Base-by-base conservation (phyloP, 108 stramenopile genomes). In the Pseudonitzschia pungens region DNA sequence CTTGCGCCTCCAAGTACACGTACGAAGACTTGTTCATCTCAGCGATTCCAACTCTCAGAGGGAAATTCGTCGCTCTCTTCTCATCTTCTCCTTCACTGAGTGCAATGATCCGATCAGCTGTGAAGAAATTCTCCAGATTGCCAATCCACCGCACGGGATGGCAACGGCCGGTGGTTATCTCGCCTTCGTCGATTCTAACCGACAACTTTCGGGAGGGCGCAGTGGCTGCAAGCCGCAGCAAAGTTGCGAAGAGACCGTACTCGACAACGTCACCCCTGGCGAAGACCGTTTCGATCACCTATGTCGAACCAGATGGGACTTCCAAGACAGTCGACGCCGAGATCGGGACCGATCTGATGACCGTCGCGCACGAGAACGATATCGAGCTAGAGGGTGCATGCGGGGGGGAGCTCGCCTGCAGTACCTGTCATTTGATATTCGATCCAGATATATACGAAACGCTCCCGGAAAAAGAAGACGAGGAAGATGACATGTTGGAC, bases 401-500 rank as follows among this genome's bases (percentile, higher is more conserved):
- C 77, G 92, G 92, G 44, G 92, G 90, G 26, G 94, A 95, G 59
- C 53, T 95, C 18, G 94, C 94, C 12, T 95, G 94, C 76, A 82
- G 87, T 8, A 95, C 94, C 31, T 98, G 98, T 76, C 98, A 98
- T 79, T 85, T 98, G 29, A 84, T 99, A 14, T 91, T 98, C 68
- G 93, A 96, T 66, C 69, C 91, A 77, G 94, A 87, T 24, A 77
- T 90, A 44, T 99, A 89, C 77, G 92, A 93, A 55, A 75, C 78
- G 43, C 90, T 99, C 11, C 96, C 96, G 14, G 74, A 81, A 51
- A 97, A 91, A 76, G 74, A 87, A 29, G 93, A 95, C 57, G 99
- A 98, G 68, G 99, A 99, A 79, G 97, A 97, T 20, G 99, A 99
- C 78, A 99, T 99, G 99, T 80, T 99, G 57, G 99, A 99, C 83